Conservation (phyloP, 306 rosid genomes). For the Vigna unguiculata region DNA sequence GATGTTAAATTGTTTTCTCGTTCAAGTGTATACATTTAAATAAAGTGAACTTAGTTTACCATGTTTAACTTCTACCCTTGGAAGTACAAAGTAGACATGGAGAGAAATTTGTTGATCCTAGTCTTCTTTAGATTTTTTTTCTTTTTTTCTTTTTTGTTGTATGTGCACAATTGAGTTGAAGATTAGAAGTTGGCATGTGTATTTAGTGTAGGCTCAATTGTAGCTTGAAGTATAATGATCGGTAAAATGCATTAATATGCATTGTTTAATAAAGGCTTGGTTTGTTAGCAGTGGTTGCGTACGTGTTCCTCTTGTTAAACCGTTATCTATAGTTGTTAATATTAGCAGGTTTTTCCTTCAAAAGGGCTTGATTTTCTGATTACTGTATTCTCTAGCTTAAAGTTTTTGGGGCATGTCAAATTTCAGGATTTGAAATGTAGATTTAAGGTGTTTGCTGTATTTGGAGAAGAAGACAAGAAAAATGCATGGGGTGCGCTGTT, state of each 20-base stretch:
- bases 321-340: conserved; percentile 12
- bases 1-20: too few relatives aligned
- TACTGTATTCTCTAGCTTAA: background rate
- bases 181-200: background rate
- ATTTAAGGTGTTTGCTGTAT: conserved; percentile 80
- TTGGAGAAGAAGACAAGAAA: conserved; percentile 76
- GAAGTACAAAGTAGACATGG: conserved; percentile 5
- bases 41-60: background rate
- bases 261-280: background rate
- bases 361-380: background rate
- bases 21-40: background rate
- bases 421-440: conserved; percentile 79
- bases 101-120: conserved; percentile 21
- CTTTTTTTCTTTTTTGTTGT: background rate
- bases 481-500: conserved; percentile 83
- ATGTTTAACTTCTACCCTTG: conserved; percentile 5
- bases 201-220: background rate
- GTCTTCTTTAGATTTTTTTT: background rate
- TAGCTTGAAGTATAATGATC: background rate
- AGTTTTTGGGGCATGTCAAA: conserved; percentile 27
- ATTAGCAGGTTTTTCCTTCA: conserved; percentile 14
- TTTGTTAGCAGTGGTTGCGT: background rate
- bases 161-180: background rate
- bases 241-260: background rate
- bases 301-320: background rate